A percentile compares a stretch with the other conserved stretches of the same genome.
Evolutionary conservation across 176 grass and related monocot species (phyloP).

Genomic region (Miscanthus lutarioriparius): DNA sequence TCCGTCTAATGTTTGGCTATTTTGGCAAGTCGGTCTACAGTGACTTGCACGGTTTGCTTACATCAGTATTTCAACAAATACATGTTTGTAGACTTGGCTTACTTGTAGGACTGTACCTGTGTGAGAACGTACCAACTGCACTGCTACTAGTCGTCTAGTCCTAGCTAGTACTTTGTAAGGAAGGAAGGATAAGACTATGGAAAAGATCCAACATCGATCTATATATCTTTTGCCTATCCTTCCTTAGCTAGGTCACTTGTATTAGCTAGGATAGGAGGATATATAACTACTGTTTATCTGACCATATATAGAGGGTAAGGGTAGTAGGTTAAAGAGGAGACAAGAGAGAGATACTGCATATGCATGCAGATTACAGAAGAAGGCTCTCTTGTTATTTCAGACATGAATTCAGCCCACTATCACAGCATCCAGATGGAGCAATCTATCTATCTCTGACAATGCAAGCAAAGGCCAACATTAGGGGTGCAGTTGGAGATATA

Average conservation of each 20-base stretch:
- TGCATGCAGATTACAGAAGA: background rate
- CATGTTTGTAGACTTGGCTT: background rate
- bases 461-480: background rate
- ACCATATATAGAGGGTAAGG: background rate
- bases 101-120: background rate
- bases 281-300: background rate
- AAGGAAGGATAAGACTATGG: background rate
- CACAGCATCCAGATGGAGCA: background rate
- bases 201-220: background rate
- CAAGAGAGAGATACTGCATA: background rate
- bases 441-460: background rate
- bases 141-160: background rate
- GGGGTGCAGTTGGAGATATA: constrained; percentile 6
- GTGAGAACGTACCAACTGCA: constrained; percentile 10
- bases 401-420: background rate
- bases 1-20: constrained; percentile 14
- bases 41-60: background rate
- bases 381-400: background rate
- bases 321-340: background rate
- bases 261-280: background rate
- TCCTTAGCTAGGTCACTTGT: background rate
- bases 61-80: background rate
- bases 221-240: background rate
- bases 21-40: background rate
- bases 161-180: background rate